Evolutionary conservation across 2,329 filamentous ascomycete species (phyloP).

Genomic region (Exophiala sp.): DNA sequence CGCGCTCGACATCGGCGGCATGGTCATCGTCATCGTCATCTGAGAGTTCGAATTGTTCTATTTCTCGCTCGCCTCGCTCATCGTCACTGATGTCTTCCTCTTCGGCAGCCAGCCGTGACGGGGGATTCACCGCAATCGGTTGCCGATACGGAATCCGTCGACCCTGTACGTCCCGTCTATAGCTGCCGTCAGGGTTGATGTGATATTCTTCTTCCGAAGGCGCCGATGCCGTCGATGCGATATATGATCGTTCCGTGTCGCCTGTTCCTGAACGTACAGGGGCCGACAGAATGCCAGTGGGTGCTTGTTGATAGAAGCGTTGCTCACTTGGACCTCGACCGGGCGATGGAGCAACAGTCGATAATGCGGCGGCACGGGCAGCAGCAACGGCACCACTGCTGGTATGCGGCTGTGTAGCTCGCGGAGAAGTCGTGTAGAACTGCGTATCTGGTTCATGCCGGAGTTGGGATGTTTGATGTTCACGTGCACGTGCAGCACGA

Average conservation of each 20-base stretch:
- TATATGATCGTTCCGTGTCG: constrained; percentile 34
- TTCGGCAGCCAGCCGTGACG: background rate
- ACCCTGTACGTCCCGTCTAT: constrained; percentile 56
- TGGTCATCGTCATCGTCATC: constrained; percentile 55
- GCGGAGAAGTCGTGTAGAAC: constrained; percentile 29
- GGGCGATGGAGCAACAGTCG: constrained; percentile 4
- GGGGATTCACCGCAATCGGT: constrained; percentile 31
- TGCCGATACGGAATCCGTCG: constrained; percentile 53
- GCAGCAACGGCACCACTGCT: constrained; percentile 30
- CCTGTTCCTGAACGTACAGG: constrained; percentile 20
- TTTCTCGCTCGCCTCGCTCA: constrained; percentile 17
- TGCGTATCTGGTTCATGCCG: constrained; percentile 37
- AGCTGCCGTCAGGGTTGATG: constrained; percentile 56
- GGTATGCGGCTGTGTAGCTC: constrained; percentile 33
- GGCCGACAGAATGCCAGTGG: constrained; percentile 11
- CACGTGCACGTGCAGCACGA: constrained; percentile 20
- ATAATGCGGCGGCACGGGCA: constrained; percentile 23
- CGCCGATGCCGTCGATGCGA: constrained; percentile 49
- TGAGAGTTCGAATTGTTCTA: constrained; percentile 35
- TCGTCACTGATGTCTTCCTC: constrained; percentile 13
- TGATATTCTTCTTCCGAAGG: constrained; percentile 65
- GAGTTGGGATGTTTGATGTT: constrained; percentile 25
- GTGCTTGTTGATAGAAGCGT: constrained; percentile 8
- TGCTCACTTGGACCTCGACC: constrained; percentile 14
- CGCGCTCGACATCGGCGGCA: constrained; percentile 44